These are phyloP conservation scores for Cytidiella melzeri DNA, from an alignment of 768 basidiomycete species.

Conservation along the genomic window DNA sequence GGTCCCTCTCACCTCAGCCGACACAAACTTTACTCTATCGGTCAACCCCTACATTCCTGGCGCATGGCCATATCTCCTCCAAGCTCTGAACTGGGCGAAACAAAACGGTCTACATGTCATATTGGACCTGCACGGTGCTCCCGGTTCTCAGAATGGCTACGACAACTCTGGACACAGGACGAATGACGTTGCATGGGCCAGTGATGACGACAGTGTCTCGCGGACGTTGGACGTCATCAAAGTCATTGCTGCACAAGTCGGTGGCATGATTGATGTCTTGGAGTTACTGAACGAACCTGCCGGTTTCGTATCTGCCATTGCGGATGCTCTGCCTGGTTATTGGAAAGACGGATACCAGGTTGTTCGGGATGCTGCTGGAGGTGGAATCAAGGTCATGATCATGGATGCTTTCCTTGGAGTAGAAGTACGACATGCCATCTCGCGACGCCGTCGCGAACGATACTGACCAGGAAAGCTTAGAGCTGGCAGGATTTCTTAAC, in stretches of 20 bases:
- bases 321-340: conserved; percentile 44
- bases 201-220: conserved; percentile 37
- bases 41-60: conserved; percentile 53
- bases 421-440: conserved; percentile 28
- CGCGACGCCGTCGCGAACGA: not conserved
- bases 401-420: conserved; percentile 67
- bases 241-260: conserved; percentile 47
- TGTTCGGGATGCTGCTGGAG: conserved; percentile 45
- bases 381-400: conserved; percentile 56
- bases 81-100: conserved; percentile 59
- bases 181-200: conserved; percentile 48
- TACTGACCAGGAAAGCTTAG: conserved; percentile 23
- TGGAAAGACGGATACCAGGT: conserved; percentile 55
- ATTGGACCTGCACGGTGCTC: conserved; percentile 72
- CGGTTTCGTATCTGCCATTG: conserved; percentile 41
- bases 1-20: conserved; percentile 54
- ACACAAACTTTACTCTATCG: conserved; percentile 40
- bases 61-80: conserved; percentile 62
- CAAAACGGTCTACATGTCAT: conserved; percentile 60
- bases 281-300: conserved; percentile 70
- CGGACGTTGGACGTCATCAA: conserved; percentile 52
- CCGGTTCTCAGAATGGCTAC: conserved; percentile 55
- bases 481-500: conserved; percentile 58
- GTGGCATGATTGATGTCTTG: conserved; percentile 53
- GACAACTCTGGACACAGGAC: conserved; percentile 73